Conservation (phyloP, 2,329 filamentous ascomycete species). For the Epichloe gansuensis region DNA sequence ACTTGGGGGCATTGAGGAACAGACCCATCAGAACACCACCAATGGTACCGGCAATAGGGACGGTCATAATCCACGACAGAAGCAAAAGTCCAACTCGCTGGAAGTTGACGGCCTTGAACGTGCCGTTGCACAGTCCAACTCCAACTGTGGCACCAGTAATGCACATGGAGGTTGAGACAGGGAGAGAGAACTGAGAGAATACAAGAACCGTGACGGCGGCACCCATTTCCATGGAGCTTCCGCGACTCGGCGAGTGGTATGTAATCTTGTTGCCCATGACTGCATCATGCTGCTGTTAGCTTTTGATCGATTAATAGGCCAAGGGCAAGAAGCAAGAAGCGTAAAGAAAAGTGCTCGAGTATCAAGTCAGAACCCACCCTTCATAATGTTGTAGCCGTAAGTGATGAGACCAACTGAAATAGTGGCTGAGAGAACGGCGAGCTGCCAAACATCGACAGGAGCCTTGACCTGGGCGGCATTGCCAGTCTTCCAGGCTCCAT, state of each 20-base stretch:
- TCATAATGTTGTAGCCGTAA: constrained; percentile 77
- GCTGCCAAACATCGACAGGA: constrained; percentile 60
- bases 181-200: constrained; percentile 62
- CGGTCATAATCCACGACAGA: constrained; percentile 44
- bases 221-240: constrained; percentile 67
- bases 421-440: constrained; percentile 51
- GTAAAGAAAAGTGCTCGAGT: too few relatives aligned
- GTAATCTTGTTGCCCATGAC: constrained; percentile 76
- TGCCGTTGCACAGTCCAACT: constrained; percentile 66
- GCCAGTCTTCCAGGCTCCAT: constrained; percentile 52
- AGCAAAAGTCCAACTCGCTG: constrained; percentile 56
- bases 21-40: constrained; percentile 28
- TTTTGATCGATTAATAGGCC: neutral
- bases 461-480: constrained; percentile 47
- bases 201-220: constrained; percentile 64
- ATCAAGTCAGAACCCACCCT: constrained; percentile 34
- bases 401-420: constrained; percentile 58
- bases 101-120: constrained; percentile 60
- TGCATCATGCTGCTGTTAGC: constrained; percentile 13
- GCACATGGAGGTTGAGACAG: constrained; percentile 67
- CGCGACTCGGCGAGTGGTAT: constrained; percentile 46
- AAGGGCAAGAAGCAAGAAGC: too few relatives aligned
- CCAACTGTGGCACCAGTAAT: constrained; percentile 70
- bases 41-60: constrained; percentile 29
- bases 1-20: constrained; percentile 24